Evolutionary conservation across 805 yeast genomes (phyloP).

Genomic region (Wickerhamomyces strasburgensis): DNA sequence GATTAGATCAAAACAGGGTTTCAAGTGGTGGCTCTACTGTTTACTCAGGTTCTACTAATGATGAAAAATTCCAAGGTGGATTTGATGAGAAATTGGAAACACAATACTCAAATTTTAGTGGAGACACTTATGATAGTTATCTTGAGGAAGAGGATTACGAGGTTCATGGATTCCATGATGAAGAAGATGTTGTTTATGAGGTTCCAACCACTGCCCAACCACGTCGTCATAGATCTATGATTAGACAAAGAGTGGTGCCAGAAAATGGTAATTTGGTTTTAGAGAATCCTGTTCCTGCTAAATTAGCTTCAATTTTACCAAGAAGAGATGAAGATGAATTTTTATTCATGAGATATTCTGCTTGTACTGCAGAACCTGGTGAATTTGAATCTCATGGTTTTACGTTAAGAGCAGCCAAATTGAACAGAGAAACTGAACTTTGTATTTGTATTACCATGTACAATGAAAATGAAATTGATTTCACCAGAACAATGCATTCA

Average conservation of each 20-base stretch:
- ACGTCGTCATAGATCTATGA: slow-evolving; percentile 60
- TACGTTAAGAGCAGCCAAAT: slow-evolving; percentile 77
- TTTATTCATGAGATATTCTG: slow-evolving; percentile 94
- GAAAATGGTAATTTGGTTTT: slow-evolving; percentile 80
- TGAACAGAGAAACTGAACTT: slow-evolving; percentile 87
- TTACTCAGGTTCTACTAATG: slow-evolving; percentile 19
- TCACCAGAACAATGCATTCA: slow-evolving; percentile 91
- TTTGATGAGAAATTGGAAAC: slow-evolving; percentile 20
- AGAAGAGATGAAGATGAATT: slow-evolving; percentile 88
- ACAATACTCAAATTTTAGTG: slow-evolving; percentile 21
- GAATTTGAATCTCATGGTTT: slow-evolving; percentile 77
- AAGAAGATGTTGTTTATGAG: slow-evolving; percentile 41
- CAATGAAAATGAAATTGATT: slow-evolving; percentile 85
- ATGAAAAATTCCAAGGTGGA: slow-evolving; percentile 6
- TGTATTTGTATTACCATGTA: slow-evolving; percentile 95
- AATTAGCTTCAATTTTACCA: slow-evolving; percentile 77
- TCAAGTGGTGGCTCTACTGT: slow-evolving; percentile 26
- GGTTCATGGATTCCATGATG: slow-evolving; percentile 31
- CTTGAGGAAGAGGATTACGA: slow-evolving; percentile 1
- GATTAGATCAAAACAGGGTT: slow-evolving; percentile 25
- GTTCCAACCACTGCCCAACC: slow-evolving; percentile 36
- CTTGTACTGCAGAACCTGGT: slow-evolving; percentile 92
- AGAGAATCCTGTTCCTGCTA: slow-evolving; percentile 93
- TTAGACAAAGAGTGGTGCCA: slow-evolving; percentile 69
- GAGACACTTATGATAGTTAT: slow-evolving; percentile 37